Evolutionary conservation across 495 filamentous ascomycete species (phyloP).

Genomic region (Astrothelium subdiscretum): DNA sequence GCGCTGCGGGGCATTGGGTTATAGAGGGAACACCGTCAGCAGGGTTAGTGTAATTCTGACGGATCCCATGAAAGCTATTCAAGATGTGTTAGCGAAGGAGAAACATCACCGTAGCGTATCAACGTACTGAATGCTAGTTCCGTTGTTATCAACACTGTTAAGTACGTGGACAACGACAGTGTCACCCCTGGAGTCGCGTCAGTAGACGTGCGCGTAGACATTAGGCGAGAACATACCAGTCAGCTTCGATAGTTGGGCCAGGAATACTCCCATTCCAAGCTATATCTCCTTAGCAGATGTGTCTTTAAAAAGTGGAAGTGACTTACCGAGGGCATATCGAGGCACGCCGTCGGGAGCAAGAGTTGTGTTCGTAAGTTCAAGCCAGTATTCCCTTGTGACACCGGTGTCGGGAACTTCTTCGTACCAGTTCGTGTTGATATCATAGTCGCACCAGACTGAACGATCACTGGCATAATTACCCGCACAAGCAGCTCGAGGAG

Average conservation of each 20-base stretch:
- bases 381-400: constrained; percentile 14
- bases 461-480: constrained; percentile 5
- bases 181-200: constrained; percentile 20
- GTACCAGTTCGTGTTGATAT: constrained; percentile 22
- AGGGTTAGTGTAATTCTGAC: constrained; percentile 37
- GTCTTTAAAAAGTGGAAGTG: background rate
- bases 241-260: constrained; percentile 23
- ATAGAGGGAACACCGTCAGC: constrained; percentile 34
- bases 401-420: constrained; percentile 19
- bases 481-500: background rate
- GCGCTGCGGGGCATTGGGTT: constrained; percentile 34
- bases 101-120: background rate
- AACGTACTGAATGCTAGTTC: constrained; percentile 33
- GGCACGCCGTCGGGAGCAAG: constrained; percentile 11
- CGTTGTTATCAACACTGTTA: constrained; percentile 27
- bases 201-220: background rate
- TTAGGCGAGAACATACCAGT: constrained; percentile 11
- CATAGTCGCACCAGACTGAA: constrained; percentile 15
- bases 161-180: constrained; percentile 24
- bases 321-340: background rate
- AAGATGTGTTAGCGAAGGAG: background rate
- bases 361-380: constrained; percentile 15
- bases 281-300: background rate
- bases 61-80: constrained; percentile 37
- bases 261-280: constrained; percentile 24